These are phyloP conservation scores for Colletotrichum paranaense DNA, from an alignment of 2,329 filamentous ascomycete genomes.

Conservation along the genomic window DNA sequence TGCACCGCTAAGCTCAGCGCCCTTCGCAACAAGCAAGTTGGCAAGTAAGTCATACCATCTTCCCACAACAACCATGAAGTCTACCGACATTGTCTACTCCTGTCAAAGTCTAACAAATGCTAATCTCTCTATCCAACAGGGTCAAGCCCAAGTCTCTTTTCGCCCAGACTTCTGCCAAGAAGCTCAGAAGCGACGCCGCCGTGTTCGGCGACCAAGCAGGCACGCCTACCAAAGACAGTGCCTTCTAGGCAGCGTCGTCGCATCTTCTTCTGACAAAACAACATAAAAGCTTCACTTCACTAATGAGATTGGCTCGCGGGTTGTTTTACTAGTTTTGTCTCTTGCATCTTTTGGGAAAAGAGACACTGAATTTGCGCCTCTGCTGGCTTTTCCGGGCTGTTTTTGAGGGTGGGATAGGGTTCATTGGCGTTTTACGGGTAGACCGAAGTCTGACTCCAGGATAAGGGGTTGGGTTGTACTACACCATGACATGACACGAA, in stretches of 20 bases:
- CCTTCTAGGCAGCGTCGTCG: conserved; percentile 17
- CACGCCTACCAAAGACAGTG: conserved; percentile 30
- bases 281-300: conserved; percentile 28
- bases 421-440: conserved; percentile 33
- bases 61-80: neutral
- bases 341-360: neutral
- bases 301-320: conserved; percentile 24
- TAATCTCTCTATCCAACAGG: conserved; percentile 47
- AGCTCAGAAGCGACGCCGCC: conserved; percentile 53
- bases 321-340: conserved; percentile 25
- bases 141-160: conserved; percentile 77
- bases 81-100: neutral
- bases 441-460: conserved; percentile 29
- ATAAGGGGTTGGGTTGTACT: conserved; percentile 21
- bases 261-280: conserved; percentile 28
- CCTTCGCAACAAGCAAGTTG: conserved; percentile 82
- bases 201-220: conserved; percentile 42
- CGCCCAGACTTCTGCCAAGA: conserved; percentile 73
- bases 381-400: conserved; percentile 2
- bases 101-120: neutral
- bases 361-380: conserved; percentile 9
- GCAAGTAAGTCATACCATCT: conserved; percentile 70
- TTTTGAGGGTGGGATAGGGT: conserved; percentile 7
- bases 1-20: conserved; percentile 85
- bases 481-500: conserved; percentile 38